Conservation (phyloP, 768 basidiomycete genomes). For the Dacryopinax spathularia region DNA sequence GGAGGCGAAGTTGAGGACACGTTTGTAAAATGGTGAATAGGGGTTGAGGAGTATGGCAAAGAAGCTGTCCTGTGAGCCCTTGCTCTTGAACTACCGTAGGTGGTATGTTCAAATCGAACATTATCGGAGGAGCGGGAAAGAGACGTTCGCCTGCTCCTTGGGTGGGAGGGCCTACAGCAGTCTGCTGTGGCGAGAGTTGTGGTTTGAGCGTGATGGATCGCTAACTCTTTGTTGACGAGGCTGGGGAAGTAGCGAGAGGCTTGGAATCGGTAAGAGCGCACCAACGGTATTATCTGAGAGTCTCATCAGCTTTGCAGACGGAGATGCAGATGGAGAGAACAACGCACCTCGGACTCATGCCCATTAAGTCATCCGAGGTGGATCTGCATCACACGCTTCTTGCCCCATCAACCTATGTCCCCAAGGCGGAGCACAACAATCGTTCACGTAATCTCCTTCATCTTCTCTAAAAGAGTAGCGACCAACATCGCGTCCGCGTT, state of each 20-base stretch:
- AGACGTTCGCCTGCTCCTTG: slow-evolving; percentile 49
- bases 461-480: slow-evolving; percentile 34
- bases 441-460: slow-evolving; percentile 26
- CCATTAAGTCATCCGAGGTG: slow-evolving; percentile 53
- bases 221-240: slow-evolving; percentile 62
- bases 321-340: background rate
- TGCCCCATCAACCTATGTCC: slow-evolving; percentile 4
- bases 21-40: background rate
- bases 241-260: slow-evolving; percentile 51
- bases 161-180: slow-evolving; percentile 69
- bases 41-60: background rate
- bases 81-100: background rate
- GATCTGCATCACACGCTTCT: slow-evolving; percentile 46
- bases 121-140: background rate
- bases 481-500: slow-evolving; percentile 59
- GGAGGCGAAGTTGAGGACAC: background rate
- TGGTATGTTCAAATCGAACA: background rate
- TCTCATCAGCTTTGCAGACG: background rate
- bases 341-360: slow-evolving; percentile 52
- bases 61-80: background rate
- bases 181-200: slow-evolving; percentile 73
- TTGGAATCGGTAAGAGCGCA: background rate
- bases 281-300: slow-evolving; percentile 29
- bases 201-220: slow-evolving; percentile 59
- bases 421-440: slow-evolving; percentile 16